These are phyloP conservation scores for Fallopia convolvulus DNA, from an alignment of 148 eudicot genomes.

Conservation along the genomic window DNA sequence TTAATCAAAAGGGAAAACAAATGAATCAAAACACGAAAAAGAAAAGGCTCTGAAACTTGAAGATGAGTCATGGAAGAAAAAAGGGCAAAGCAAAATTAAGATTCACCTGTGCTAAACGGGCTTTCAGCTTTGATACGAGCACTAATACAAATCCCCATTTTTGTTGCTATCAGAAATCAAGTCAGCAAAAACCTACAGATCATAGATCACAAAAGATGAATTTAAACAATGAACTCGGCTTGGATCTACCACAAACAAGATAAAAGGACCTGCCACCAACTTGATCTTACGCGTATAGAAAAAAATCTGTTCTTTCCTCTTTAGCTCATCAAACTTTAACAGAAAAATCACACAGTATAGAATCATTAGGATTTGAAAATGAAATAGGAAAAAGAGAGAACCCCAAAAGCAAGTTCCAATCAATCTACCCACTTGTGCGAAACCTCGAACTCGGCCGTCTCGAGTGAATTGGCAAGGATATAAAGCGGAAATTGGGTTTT, in stretches of 20 bases:
- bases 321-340: neutral
- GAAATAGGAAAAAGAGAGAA: neutral
- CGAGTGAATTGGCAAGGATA: neutral
- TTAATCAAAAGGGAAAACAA: neutral
- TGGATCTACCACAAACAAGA: neutral
- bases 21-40: neutral
- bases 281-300: neutral
- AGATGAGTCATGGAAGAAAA: neutral
- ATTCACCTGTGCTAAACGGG: constrained; percentile 7
- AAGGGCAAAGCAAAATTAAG: neutral
- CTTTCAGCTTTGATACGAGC: constrained; percentile 9
- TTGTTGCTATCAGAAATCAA: neutral
- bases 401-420: neutral
- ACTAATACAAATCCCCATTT: constrained; percentile 13
- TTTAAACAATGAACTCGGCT: neutral
- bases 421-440: neutral
- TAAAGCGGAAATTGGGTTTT: neutral
- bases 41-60: neutral
- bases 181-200: neutral
- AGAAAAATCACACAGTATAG: neutral
- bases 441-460: neutral
- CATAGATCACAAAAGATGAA: neutral
- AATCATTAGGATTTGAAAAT: neutral
- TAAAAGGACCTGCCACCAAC: neutral
- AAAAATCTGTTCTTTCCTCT: neutral